A percentile compares a stretch with the other conserved stretches of the same genome.
Conservation (phyloP, 352 stramenopile species). For the Pythium guiyangense region DNA sequence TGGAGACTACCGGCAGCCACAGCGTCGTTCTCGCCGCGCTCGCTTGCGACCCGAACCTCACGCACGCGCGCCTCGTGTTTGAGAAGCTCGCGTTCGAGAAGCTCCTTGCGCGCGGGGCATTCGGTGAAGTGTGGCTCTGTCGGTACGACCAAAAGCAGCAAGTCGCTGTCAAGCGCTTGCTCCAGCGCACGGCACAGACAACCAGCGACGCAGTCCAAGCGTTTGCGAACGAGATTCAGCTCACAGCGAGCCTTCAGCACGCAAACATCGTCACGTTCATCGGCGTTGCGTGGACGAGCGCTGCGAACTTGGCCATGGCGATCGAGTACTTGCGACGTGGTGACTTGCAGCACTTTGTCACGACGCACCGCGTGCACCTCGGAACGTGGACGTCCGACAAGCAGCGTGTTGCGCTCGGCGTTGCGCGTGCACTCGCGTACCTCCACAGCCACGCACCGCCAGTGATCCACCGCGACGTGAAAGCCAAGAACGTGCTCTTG, state of each 20-base stretch:
- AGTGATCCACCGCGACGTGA: constrained; percentile 41
- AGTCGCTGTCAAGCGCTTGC: constrained; percentile 48
- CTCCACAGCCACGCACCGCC: constrained; percentile 34
- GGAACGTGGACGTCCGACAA: constrained; percentile 19
- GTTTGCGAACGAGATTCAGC: constrained; percentile 44
- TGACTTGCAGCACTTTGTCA: constrained; percentile 34
- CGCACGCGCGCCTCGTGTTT: constrained; percentile 19
- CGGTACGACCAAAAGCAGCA: constrained; percentile 26
- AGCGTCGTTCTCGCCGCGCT: constrained; percentile 17
- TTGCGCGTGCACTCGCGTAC: constrained; percentile 33
- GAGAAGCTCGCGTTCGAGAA: constrained; percentile 23
- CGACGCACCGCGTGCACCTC: constrained; percentile 6
- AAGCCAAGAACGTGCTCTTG: constrained; percentile 56
- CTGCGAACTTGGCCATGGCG: constrained; percentile 32
- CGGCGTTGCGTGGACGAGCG: constrained; percentile 44
- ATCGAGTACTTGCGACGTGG: constrained; percentile 40
- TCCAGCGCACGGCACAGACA: constrained; percentile 31
- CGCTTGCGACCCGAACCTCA: constrained; percentile 19
- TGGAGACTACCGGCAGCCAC: constrained; percentile 17
- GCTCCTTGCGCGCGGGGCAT: constrained; percentile 40
- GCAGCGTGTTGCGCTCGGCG: constrained; percentile 19
- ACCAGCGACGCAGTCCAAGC: constrained; percentile 38
- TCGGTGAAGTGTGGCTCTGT: constrained; percentile 41
- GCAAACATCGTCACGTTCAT: constrained; percentile 34
- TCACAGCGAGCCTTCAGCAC: constrained; percentile 33